Evolutionary conservation across 352 stramenopile species (phyloP).

Genomic region (Globisporangium irregulare): DNA sequence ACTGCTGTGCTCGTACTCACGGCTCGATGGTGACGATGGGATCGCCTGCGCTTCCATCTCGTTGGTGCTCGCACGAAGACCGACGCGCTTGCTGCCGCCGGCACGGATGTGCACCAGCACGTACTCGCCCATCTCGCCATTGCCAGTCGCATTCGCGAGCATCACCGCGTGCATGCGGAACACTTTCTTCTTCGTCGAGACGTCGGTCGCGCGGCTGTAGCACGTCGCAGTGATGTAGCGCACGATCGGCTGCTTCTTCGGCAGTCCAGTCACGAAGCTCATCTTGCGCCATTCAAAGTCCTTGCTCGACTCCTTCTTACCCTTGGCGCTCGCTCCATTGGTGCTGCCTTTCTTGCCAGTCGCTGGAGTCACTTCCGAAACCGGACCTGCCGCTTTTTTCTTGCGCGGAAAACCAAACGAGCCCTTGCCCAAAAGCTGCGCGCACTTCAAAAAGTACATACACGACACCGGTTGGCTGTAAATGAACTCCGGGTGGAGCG

Average conservation of each 20-base stretch:
- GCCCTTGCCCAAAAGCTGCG: slow-evolving; percentile 51
- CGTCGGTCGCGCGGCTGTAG: slow-evolving; percentile 56
- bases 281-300: slow-evolving; percentile 84
- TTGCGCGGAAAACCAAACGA: slow-evolving; percentile 74
- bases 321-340: slow-evolving; percentile 22
- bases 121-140: slow-evolving; percentile 46
- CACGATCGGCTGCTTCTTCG: slow-evolving; percentile 70
- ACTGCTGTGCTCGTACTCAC: slow-evolving; percentile 16
- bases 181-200: slow-evolving; percentile 67
- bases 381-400: slow-evolving; percentile 32
- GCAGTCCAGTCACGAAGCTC: slow-evolving; percentile 76
- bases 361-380: slow-evolving; percentile 9
- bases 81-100: slow-evolving; percentile 65
- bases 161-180: slow-evolving; percentile 82
- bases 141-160: slow-evolving; percentile 48
- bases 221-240: slow-evolving; percentile 78
- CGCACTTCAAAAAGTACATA: slow-evolving; percentile 77
- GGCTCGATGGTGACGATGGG: slow-evolving; percentile 16
- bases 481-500: slow-evolving; percentile 72
- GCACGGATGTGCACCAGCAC: slow-evolving; percentile 77
- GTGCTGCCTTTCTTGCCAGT: slow-evolving; percentile 20
- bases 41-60: slow-evolving; percentile 20
- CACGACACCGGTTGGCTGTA: slow-evolving; percentile 70
- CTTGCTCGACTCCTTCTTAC: slow-evolving; percentile 55
- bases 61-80: slow-evolving; percentile 38